Percentiles rank a stretch among this genome's conserved stretches.
Evolutionary conservation across 2,329 filamentous ascomycete genomes (phyloP).

Genomic region (Bisporella sp.): DNA sequence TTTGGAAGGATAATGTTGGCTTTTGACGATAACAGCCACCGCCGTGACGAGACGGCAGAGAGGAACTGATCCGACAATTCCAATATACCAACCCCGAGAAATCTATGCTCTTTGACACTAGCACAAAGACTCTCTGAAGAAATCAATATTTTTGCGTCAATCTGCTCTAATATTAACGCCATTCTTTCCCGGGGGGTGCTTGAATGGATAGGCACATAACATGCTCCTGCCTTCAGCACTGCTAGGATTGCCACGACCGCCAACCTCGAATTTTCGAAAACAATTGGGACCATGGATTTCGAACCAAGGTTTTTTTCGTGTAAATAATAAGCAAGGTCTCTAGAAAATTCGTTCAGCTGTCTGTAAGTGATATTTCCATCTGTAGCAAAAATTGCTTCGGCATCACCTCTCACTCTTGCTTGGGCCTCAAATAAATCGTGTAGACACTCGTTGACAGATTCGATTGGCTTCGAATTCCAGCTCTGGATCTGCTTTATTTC

Average conservation of each 20-base stretch:
- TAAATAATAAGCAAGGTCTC: constrained; percentile 11
- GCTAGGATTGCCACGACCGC: constrained; percentile 22
- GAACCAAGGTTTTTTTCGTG: constrained; percentile 1
- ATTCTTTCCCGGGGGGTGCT: not conserved
- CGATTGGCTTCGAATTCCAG: not conserved
- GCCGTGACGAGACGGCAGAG: no score
- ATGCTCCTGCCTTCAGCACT: constrained; percentile 21
- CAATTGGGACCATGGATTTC: constrained; percentile 6
- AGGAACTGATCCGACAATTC: no score
- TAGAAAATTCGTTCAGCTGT: constrained; percentile 17
- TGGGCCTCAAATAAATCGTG: constrained; percentile 1
- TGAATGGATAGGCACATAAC: constrained; percentile 19
- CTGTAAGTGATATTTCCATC: constrained; percentile 19
- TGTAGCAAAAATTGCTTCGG: constrained; percentile 11
- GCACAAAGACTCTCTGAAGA: no score
- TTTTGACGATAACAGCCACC: no score
- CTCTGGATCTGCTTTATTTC: not conserved
- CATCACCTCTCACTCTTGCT: not conserved
- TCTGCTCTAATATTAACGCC: no score
- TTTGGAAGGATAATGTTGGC: no score
- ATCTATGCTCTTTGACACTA: no score
- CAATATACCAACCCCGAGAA: no score
- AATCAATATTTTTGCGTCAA: no score
- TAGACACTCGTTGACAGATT: not conserved
- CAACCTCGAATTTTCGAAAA: constrained; percentile 21